Base-by-base conservation (phyloP, 768 basidiomycete genomes). In the Lentinula lateritia region DNA sequence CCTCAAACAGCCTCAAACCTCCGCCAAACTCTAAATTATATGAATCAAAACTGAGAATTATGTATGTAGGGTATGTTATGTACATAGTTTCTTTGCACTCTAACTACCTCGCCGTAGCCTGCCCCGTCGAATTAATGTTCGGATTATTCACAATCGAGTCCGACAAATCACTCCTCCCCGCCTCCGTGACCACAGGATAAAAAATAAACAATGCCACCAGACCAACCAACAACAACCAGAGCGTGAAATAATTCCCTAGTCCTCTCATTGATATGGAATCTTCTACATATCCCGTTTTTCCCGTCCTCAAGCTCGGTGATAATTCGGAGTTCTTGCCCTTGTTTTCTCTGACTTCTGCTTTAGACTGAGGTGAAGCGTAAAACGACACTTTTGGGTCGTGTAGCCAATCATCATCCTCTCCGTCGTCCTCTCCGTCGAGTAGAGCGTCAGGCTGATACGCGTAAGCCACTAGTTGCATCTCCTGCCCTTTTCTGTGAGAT, bases 381-480 rank as follows among this genome's bases (percentile, higher is more conserved):
- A 56, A 56, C 41, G 55, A 43, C 23, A 56, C 55, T 12, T 41
- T 35, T 2, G 55, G 55, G 23, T 56, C 55, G 32, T 56, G 55
- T 20, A 56, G 32, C 55, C 55, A 56, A 28, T 56, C 55, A n/a
- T 56, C 55, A 23, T 56, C 55, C 32, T 56, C 55, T 5, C 23
- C 55, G 43, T 56, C 55, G 3, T 56, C 55, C 16, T 56, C 55
- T 10, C 41, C 39, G 10, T 56, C 55, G 8, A 43, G 13, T 9
- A 56, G 38, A 12, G 55, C 55, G n/a, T 56, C 55, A 10, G 18
- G 23, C 28, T 56, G 41, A 23, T 43, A 56, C 7, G 55, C 55
- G 16, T 56, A 56, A 10, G 55, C 55, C 4, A 56, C 55, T 9
- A 56, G 10, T 13, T 43, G 41, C 41, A 15, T 5, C n/a, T 39